Evolutionary conservation across 352 stramenopile species (phyloP).

Genomic region (Phytopythium boreale): DNA sequence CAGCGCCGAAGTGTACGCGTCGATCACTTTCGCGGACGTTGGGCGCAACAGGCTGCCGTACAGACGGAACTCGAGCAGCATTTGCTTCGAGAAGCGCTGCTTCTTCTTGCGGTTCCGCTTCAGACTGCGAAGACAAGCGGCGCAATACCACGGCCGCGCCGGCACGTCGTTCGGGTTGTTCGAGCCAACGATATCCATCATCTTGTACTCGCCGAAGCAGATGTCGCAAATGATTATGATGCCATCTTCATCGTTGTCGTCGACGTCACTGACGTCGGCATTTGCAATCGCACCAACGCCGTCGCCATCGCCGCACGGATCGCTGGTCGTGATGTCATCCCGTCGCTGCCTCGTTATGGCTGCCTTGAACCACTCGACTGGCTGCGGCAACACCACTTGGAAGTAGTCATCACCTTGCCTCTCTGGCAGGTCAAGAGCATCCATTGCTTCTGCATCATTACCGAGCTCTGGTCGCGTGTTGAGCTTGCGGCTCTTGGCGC

Average conservation of each 20-base stretch:
- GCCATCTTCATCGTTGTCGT: conserved; percentile 37
- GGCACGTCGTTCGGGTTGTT: conserved; percentile 30
- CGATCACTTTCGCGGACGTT: conserved; percentile 60
- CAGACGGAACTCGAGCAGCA: conserved; percentile 82
- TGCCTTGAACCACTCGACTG: conserved; percentile 16
- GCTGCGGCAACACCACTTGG: conserved; percentile 21
- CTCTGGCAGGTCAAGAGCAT: background rate
- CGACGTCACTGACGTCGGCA: conserved; percentile 35
- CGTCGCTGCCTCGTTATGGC: background rate
- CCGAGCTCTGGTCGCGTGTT: background rate
- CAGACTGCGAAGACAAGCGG: conserved; percentile 51
- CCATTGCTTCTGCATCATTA: background rate
- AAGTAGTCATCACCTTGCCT: background rate
- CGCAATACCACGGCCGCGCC: conserved; percentile 74
- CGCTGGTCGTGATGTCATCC: background rate
- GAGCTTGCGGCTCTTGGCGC: conserved; percentile 2
- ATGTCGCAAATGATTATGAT: conserved; percentile 76
- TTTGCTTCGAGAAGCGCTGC: conserved; percentile 80
- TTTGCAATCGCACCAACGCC: conserved; percentile 26
- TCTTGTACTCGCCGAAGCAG: conserved; percentile 71
- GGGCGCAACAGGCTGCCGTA: conserved; percentile 63
- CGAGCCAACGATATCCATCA: conserved; percentile 55
- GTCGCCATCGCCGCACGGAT: background rate
- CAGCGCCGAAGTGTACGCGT: conserved; percentile 37
- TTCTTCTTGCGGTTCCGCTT: conserved; percentile 81